Base-by-base conservation (phyloP, 2,329 filamentous ascomycete species). In the Pseudogymnoascus sp. region DNA sequence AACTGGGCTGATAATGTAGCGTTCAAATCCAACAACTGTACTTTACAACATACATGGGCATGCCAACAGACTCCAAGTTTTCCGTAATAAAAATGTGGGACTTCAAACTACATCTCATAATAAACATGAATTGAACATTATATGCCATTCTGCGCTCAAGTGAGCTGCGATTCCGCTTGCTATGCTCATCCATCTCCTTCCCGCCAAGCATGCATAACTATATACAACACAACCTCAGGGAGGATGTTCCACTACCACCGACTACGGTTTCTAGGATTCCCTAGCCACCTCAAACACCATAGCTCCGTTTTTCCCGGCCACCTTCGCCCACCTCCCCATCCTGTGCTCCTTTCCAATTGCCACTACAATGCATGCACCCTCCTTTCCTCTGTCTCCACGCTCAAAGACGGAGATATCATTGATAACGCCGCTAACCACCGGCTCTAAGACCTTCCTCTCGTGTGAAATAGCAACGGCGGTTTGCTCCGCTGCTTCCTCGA, bases 331-430 rank as follows among this genome's bases (percentile, higher is more conserved):
- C 65, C 90, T 81, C 3, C 92, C 94, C 42, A 97, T 78, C 48
- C 91, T 84, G 74, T 92, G 89, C 75, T 97, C 91, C 71, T 90
- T 93, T 36, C 90, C 92, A 1, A 96, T 83, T 13, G 88, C 94
- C n/a, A 87, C 90, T 10, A 95, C 87, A 29, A 97, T 83, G 68
- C 90, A 93, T 1, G 97, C 75, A 0, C 92, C 92, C 62, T 89
- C 84, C 67, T 84, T 85, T 33, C 88, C 90, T 64, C 87, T 80
- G 15, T 91, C 88, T 3, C 92, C 91, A 15, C 90, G 82, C 74
- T 97, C 94, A 68, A 94, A 92, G 12, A 96, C 82, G 1, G 90
- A 85, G 63, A 99, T 87, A 68, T 90, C 92, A 71, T 97, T 99
- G 67, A 99, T 81, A 6, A 97, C 81, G 42, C 94, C 94, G 68